Percentiles rank a stretch among this genome's conserved stretches.
Evolutionary conservation across 2,329 filamentous ascomycete genomes (phyloP).

Genomic region (Chrysoporthe austroafricana): DNA sequence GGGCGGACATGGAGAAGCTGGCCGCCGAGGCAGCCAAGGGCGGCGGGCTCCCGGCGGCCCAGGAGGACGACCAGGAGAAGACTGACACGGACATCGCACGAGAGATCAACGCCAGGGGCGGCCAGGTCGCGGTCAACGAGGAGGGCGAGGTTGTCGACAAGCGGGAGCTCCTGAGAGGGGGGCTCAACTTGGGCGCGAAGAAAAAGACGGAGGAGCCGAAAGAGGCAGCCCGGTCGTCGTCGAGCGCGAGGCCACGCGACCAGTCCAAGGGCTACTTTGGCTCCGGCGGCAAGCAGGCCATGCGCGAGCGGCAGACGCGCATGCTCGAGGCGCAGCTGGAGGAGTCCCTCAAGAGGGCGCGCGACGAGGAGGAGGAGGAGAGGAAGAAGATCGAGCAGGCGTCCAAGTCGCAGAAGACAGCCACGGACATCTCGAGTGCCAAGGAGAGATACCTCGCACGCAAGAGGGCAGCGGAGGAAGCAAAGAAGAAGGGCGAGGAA

Average conservation of each 20-base stretch:
- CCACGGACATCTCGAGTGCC: conserved; percentile 74
- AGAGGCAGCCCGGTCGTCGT: conserved; percentile 36
- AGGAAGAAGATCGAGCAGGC: conserved; percentile 64
- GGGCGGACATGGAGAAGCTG: conserved; percentile 71
- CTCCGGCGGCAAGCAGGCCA: conserved; percentile 63
- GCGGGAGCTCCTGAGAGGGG: conserved; percentile 75
- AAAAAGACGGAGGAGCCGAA: conserved; percentile 54
- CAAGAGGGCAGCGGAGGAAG: conserved; percentile 75
- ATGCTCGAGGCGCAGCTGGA: conserved; percentile 82
- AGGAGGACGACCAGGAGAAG: conserved; percentile 51
- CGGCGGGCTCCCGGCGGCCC: conserved; percentile 37
- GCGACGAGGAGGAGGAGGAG: conserved; percentile 71
- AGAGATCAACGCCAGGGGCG: conserved; percentile 67
- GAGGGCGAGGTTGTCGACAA: conserved; percentile 85
- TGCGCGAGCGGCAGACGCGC: conserved; percentile 74
- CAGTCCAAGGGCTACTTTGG: conserved; percentile 45
- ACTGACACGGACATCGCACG: conserved; percentile 66
- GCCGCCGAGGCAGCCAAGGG: conserved; percentile 58
- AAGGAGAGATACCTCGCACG: conserved; percentile 79
- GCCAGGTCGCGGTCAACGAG: conserved; percentile 72
- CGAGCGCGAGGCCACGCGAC: conserved; percentile 36
- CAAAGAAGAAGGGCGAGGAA: conserved; percentile 54
- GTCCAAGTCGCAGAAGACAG: conserved; percentile 78
- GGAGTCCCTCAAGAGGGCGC: conserved; percentile 70
- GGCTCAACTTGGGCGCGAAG: conserved; percentile 72